phyloP scores from a whole-genome alignment of 352 stramenopile genomes.

The Albugo laibachii region DNA sequence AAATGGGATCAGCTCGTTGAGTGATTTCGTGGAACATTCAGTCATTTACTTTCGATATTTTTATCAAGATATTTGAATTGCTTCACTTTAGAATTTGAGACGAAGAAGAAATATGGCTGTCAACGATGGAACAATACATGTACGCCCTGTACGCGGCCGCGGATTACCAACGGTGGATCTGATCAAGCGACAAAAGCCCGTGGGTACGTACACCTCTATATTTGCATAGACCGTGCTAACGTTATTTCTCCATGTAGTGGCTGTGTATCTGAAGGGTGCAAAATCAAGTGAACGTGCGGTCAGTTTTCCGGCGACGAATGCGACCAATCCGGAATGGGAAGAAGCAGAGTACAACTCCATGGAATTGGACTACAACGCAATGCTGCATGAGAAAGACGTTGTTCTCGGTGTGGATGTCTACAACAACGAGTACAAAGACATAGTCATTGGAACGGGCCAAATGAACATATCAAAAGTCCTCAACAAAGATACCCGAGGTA shows the following conservation, averaged over 20 bases:
- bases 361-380: slow-evolving; percentile 64
- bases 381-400: slow-evolving; percentile 19
- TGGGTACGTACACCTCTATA: slow-evolving; percentile 15
- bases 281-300: slow-evolving; percentile 1
- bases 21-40: too few species aligned
- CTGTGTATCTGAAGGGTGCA: background rate
- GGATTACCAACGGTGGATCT: slow-evolving; percentile 62
- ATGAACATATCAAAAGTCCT: slow-evolving; percentile 22
- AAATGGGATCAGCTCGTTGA: too few species aligned
- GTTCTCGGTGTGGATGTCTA: slow-evolving; percentile 47
- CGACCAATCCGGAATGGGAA: slow-evolving; percentile 29
- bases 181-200: slow-evolving; percentile 57
- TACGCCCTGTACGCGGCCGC: slow-evolving; percentile 33
- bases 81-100: too few species aligned
- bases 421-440: slow-evolving; percentile 42
- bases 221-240: too few species aligned
- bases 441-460: slow-evolving; percentile 53
- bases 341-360: slow-evolving; percentile 54
- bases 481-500: slow-evolving; percentile 13
- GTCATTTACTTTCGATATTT: too few species aligned
- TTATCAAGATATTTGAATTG: too few species aligned
- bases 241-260: too few species aligned
- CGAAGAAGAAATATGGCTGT: too few species aligned
- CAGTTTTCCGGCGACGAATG: too few species aligned
- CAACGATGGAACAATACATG: slow-evolving; percentile 18